Percentiles rank a stretch among this genome's conserved stretches.
phyloP scores from a whole-genome alignment of 139 green algal genomes.

The Micractinium conductrix region DNA sequence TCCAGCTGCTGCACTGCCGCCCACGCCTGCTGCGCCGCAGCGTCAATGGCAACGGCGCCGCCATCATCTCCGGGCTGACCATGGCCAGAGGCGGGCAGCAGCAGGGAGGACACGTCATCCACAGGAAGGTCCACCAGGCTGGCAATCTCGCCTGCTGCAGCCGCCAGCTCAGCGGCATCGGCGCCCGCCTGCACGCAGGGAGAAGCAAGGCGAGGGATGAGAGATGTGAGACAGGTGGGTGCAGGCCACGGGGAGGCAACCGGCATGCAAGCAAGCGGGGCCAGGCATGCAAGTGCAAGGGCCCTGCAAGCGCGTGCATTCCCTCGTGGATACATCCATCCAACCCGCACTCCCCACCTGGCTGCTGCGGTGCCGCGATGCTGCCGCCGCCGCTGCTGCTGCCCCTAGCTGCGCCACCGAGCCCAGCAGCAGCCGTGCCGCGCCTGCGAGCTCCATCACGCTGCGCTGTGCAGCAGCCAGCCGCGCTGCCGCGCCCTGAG shows the following conservation, averaged over 20 bases:
- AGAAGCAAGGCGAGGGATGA: not conserved
- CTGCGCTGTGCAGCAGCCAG: not conserved
- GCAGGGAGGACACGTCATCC: not conserved
- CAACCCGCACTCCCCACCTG: not conserved
- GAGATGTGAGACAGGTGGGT: too few relatives aligned
- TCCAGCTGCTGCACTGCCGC: not conserved
- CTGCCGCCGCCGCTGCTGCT: not conserved
- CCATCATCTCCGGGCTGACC: not conserved
- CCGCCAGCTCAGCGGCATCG: not conserved
- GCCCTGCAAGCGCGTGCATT: not conserved
- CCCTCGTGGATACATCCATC: not conserved
- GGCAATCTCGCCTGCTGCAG: not conserved
- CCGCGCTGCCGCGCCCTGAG: not conserved
- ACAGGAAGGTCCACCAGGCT: constrained; percentile 1
- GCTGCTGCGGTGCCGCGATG: not conserved
- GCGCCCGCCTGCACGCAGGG: not conserved
- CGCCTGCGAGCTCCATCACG: constrained; percentile 9
- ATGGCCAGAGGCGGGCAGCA: not conserved
- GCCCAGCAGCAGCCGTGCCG: constrained; percentile 37
- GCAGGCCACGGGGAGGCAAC: too few relatives aligned
- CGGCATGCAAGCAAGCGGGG: not conserved
- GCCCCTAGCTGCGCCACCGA: constrained; percentile 18
- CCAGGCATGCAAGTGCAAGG: not conserved
- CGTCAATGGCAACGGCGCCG: not conserved
- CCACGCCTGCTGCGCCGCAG: not conserved